Base-by-base conservation (phyloP, 768 basidiomycete species). In the Kwoniella europaea region DNA sequence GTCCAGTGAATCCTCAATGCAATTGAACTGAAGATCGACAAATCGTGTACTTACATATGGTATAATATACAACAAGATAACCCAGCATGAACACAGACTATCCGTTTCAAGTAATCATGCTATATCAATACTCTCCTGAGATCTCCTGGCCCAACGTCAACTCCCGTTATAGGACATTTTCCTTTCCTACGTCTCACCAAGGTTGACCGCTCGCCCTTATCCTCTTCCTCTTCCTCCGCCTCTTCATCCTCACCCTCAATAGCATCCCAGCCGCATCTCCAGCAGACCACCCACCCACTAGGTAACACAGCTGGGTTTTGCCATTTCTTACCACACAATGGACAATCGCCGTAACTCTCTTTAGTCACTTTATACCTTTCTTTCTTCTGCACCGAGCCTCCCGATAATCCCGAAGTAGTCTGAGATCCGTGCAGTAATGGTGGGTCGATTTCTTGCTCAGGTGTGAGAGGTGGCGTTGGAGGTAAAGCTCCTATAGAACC, bases 221-320 rank as follows among this genome's bases (percentile, higher is more conserved):
- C 42, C 55, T 22, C 68, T 20, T 58, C 59, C 55, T 65, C 67
- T 50, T 50, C 22, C 15, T 13, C 56, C 50, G 6, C 58, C 15
- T 68, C 73, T 35, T 72, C 75, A 9, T 76, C 72, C 15, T 71
- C 71, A 3, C 88, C 88, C 84, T 91, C 89, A 44, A 95, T 89
- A 75, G 92, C 88, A 71, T 91, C 90, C 85, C 91, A 90, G 66
- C 91, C 91, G 85, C 95, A 97, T 44, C 91, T 89, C 82, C 94
- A 98, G 84, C 94, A 97, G 76, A 93, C 95, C 20, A 96, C 92
- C 86, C 95, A 98, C 63, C 94, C 94, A 54, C 92, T 93, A 15
- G 94, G 93, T 46, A 95, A 83, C 44, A 92, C 91, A 20, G 93
- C 95, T 57, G 94, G 92, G 79, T 97, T 97, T 81, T 88, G 88